Percentiles rank a stretch among this genome's conserved stretches.
These are phyloP conservation scores for Fusarium brachygibbosum DNA, from an alignment of 2,329 filamentous ascomycete genomes.

Conservation along the genomic window DNA sequence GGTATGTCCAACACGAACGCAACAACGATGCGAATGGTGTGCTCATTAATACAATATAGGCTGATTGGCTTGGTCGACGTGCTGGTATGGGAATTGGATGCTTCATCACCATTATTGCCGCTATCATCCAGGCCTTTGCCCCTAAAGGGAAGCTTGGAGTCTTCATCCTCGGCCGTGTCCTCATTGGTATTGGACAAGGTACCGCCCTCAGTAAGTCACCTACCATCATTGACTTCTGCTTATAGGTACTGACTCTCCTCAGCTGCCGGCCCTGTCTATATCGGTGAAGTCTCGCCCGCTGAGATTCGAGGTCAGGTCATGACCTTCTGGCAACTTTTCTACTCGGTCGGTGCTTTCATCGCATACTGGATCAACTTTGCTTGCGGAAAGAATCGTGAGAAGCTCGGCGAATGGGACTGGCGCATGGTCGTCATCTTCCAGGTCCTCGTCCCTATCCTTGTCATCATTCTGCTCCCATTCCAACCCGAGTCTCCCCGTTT, in stretches of 20 bases:
- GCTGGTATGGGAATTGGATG: constrained; percentile 75
- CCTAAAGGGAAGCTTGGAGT: constrained; percentile 71
- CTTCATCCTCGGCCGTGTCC: constrained; percentile 76
- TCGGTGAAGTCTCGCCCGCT: constrained; percentile 74
- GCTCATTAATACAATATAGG: constrained; percentile 46
- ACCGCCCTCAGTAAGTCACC: constrained; percentile 66
- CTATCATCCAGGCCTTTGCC: constrained; percentile 76
- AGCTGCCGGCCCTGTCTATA: constrained; percentile 78
- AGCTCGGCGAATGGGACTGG: constrained; percentile 79
- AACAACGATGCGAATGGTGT: neutral
- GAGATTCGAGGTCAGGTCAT: constrained; percentile 75
- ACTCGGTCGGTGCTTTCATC: constrained; percentile 70
- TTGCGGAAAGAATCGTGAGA: constrained; percentile 66
- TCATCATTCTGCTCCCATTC: constrained; percentile 73
- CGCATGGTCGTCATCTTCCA: constrained; percentile 80
- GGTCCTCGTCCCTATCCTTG: constrained; percentile 73
- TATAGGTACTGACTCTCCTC: constrained; percentile 3
- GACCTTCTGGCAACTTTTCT: constrained; percentile 77
- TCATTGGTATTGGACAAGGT: constrained; percentile 79
- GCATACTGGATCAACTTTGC: constrained; percentile 71
- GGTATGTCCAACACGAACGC: constrained; percentile 49
- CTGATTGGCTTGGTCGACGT: constrained; percentile 73
- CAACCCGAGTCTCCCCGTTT: constrained; percentile 78
- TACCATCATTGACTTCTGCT: neutral
- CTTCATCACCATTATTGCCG: constrained; percentile 74